Base-by-base conservation (phyloP, 2,329 filamentous ascomycete genomes). In the Ophiocordyceps camponoti-leonardi region DNA sequence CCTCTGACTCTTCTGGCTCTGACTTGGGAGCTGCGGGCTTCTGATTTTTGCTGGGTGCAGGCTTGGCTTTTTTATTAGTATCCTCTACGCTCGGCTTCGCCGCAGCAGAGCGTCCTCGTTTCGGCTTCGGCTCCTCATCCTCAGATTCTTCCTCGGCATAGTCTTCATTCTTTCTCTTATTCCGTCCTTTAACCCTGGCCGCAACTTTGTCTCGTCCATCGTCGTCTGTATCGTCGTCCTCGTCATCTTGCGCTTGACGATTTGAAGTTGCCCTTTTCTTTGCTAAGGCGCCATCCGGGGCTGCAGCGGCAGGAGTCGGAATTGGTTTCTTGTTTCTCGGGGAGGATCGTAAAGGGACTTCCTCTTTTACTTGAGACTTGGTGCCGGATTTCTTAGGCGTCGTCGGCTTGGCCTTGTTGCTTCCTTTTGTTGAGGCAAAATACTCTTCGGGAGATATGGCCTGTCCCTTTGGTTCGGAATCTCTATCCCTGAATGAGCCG, bases 201-300 rank as follows among this genome's bases (percentile, higher is more conserved):
- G 81, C 83, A 61, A 88, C 88, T 19, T 94, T 87, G 53, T 94
- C 88, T n/a, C 76, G 82, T 3, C 75, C 80, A 41, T 85, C 77
- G 7, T 74, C 71, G 33, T 83, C 79, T 31, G 79, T 80, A 45
- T 84, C 81, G 19, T 76, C 72, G 53, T 75, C 71, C 47, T 77
- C 72, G 33, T 75, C 69, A 33, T 51, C 22, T 58, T 54, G 46
- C 64, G 56, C 43, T 69, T 2, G 67, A 58, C 1, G 62, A 60
- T 2, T 64, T 58, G 0, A 64, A 41, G 46, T 58, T 0, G 64
- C 42, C 46, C 64, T 65, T 52, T 68, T 73, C 49, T 67, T 69
- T 31, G 63, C 41, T 22, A 59, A 45, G 5, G 52, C 41, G 18
- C 50, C 54, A 37, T 62, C 65, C 43, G 63, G 54, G 3, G 53